Percentiles rank a stretch among this genome's conserved stretches.
These are phyloP conservation scores for Leonotis leonurus DNA, from an alignment of 257 asterid species.

Conservation along the genomic window DNA sequence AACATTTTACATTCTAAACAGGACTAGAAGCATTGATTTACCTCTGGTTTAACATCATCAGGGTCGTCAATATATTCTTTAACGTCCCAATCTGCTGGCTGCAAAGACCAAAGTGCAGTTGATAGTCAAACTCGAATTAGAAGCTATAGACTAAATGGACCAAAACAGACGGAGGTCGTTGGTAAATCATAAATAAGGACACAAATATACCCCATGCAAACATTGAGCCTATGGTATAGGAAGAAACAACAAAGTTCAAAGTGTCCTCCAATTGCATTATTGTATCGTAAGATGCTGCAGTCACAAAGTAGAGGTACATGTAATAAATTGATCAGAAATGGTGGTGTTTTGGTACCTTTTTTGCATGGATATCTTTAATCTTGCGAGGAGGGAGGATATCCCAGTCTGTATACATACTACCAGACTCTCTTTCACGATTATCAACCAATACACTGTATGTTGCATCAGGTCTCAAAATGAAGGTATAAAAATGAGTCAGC, in stretches of 20 bases:
- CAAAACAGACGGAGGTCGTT: neutral
- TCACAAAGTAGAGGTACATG: neutral
- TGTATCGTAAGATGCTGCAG: neutral
- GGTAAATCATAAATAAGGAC: neutral
- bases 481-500: slow-evolving; percentile 87
- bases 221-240: neutral
- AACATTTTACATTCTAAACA: neutral
- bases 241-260: neutral
- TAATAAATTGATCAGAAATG: neutral
- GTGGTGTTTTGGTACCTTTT: slow-evolving; percentile 40
- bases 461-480: slow-evolving; percentile 87
- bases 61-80: slow-evolving; percentile 6
- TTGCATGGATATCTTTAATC: slow-evolving; percentile 64
- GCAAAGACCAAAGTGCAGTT: neutral
- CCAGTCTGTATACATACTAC: slow-evolving; percentile 91
- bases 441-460: slow-evolving; percentile 69
- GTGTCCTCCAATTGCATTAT: neutral
- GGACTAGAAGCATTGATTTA: neutral
- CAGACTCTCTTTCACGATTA: slow-evolving; percentile 84
- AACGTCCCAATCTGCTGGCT: slow-evolving; percentile 8
- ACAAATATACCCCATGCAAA: neutral
- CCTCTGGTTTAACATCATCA: slow-evolving; percentile 10
- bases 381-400: slow-evolving; percentile 85
- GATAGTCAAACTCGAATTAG: neutral
- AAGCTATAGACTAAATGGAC: neutral